Percentiles rank a stretch among this genome's conserved stretches.
Conservation (phyloP, 306 rosid genomes). For the Macrotyloma uniflorum region DNA sequence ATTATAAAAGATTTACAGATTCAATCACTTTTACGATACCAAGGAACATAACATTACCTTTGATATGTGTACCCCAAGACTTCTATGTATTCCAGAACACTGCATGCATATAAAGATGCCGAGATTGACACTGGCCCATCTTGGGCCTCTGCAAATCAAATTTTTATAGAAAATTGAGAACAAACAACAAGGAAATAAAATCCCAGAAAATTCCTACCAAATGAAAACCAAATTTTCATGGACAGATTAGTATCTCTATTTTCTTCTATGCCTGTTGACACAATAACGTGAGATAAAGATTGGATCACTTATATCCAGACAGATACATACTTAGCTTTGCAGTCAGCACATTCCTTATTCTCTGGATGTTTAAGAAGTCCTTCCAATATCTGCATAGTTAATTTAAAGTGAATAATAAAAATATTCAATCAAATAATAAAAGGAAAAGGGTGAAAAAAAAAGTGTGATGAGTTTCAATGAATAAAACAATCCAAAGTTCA, state of each 20-base stretch:
- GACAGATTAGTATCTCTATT: conserved; percentile 11
- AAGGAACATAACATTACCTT: conserved; percentile 59
- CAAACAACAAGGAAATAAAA: neutral
- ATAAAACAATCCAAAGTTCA: conserved; percentile 24
- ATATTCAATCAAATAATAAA: conserved; percentile 20
- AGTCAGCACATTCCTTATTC: conserved; percentile 98
- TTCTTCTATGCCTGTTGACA: conserved; percentile 6
- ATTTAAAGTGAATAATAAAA: conserved; percentile 24
- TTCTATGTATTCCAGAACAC: conserved; percentile 97
- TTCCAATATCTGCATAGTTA: conserved; percentile 76
- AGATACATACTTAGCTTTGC: conserved; percentile 94
- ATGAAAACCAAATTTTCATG: neutral
- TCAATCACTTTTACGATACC: conserved; percentile 13
- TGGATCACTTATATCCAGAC: conserved; percentile 23
- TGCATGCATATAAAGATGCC: conserved; percentile 99
- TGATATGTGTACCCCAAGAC: conserved; percentile 95
- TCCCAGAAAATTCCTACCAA: conserved; percentile 11
- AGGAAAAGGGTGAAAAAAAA: neutral
- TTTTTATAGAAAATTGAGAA: conserved; percentile 16
- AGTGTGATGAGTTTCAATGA: neutral
- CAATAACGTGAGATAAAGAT: neutral
- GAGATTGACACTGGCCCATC: conserved; percentile 99
- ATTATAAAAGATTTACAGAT: conserved; percentile 1
- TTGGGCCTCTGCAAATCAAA: conserved; percentile 82
- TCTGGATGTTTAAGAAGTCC: conserved; percentile 97